phyloP scores from a whole-genome alignment of 2,329 filamentous ascomycete genomes.

The Talaromyces pinophilus region DNA sequence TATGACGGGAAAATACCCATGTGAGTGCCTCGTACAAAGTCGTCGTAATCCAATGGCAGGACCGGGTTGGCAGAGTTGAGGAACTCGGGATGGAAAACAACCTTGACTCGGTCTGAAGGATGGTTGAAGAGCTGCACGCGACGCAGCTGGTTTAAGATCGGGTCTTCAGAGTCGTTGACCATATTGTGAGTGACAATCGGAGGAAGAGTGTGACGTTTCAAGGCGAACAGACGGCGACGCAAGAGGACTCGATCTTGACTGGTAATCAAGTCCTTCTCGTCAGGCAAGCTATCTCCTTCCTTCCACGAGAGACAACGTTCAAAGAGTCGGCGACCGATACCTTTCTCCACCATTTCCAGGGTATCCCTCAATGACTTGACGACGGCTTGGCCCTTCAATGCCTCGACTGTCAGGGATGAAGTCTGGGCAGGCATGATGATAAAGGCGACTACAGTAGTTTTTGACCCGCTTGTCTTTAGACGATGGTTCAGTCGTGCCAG shows the following conservation, averaged over 20 bases:
- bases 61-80: constrained; percentile 94
- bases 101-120: constrained; percentile 90
- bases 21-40: constrained; percentile 96
- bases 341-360: constrained; percentile 85
- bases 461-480: constrained; percentile 80
- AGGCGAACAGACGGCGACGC: constrained; percentile 87
- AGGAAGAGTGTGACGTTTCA: constrained; percentile 88
- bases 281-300: constrained; percentile 87
- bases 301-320: constrained; percentile 94
- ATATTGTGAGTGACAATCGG: constrained; percentile 99
- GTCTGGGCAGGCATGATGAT: constrained; percentile 99
- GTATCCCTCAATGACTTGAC: constrained; percentile 96
- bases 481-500: constrained; percentile 91
- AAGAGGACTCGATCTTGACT: constrained; percentile 90
- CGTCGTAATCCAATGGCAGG: constrained; percentile 93
- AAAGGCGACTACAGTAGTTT: constrained; percentile 93
- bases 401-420: constrained; percentile 89
- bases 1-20: constrained; percentile 95
- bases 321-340: constrained; percentile 90
- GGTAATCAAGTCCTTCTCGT: constrained; percentile 94
- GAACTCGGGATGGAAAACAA: constrained; percentile 98
- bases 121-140: constrained; percentile 97
- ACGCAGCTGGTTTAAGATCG: constrained; percentile 91
- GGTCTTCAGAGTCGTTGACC: constrained; percentile 90
- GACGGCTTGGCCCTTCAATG: constrained; percentile 92